A percentile compares a stretch with the other conserved stretches of the same genome.
Evolutionary conservation across 2,329 filamentous ascomycete species (phyloP).

Genomic region (Nemania sp.): DNA sequence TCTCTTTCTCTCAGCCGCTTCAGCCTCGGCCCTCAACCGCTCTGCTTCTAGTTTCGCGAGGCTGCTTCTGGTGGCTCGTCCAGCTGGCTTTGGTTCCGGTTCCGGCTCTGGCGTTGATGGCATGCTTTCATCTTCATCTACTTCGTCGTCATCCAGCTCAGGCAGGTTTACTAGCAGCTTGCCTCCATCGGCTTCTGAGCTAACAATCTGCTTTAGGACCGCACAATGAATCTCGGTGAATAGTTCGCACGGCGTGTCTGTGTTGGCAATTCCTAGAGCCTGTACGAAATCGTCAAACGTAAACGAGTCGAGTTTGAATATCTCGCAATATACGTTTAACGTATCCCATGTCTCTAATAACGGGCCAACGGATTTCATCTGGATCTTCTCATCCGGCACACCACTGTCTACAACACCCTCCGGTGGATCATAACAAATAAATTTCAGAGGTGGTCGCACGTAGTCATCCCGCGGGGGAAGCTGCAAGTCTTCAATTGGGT

Average conservation of each 20-base stretch:
- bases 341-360: slow-evolving; percentile 96
- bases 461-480: slow-evolving; percentile 75
- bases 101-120: slow-evolving; percentile 76
- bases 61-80: slow-evolving; percentile 86
- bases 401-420: slow-evolving; percentile 60
- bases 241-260: slow-evolving; percentile 81
- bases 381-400: slow-evolving; percentile 70
- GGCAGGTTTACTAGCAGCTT: slow-evolving; percentile 83
- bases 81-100: slow-evolving; percentile 71
- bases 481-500: slow-evolving; percentile 94
- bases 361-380: slow-evolving; percentile 86
- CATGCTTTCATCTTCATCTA: slow-evolving; percentile 66
- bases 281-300: slow-evolving; percentile 97
- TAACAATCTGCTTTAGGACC: slow-evolving; percentile 86
- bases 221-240: slow-evolving; percentile 93
- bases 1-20: slow-evolving; percentile 63
- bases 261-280: slow-evolving; percentile 81
- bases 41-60: slow-evolving; percentile 84
- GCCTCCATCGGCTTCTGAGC: slow-evolving; percentile 78
- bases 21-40: slow-evolving; percentile 70
- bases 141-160: slow-evolving; percentile 76
- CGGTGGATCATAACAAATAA: slow-evolving; percentile 75
- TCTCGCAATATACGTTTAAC: slow-evolving; percentile 96
- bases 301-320: slow-evolving; percentile 94
- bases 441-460: slow-evolving; percentile 81